These are phyloP conservation scores for Wickerhamomyces subpelliculosus DNA, from an alignment of 805 yeast genomes.

Conservation along the genomic window DNA sequence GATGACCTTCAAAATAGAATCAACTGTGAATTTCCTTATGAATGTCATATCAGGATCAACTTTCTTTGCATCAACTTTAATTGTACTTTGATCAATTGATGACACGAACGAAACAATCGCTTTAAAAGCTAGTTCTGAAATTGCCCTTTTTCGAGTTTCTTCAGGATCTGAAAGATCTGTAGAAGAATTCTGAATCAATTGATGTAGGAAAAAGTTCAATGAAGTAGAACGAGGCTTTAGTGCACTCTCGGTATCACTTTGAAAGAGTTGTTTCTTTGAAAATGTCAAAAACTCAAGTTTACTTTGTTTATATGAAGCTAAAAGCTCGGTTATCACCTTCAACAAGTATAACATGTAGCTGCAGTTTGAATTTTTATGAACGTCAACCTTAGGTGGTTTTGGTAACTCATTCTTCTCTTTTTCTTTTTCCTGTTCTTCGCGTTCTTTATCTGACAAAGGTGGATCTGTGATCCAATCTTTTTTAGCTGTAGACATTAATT, in stretches of 20 bases:
- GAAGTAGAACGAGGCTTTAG: constrained; percentile 72
- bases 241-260: constrained; percentile 21
- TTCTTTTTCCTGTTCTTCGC: constrained; percentile 25
- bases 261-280: constrained; percentile 44
- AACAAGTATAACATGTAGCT: constrained; percentile 63
- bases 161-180: constrained; percentile 30
- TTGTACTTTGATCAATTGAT: constrained; percentile 31
- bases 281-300: constrained; percentile 79
- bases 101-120: constrained; percentile 60
- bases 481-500: constrained; percentile 47
- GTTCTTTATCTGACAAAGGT: constrained; percentile 15
- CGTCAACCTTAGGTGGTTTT: constrained; percentile 22
- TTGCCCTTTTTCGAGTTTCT: constrained; percentile 43
- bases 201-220: constrained; percentile 69
- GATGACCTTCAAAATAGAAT: constrained; percentile 55
- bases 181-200: constrained; percentile 49
- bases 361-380: constrained; percentile 48
- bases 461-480: constrained; percentile 37
- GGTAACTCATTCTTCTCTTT: constrained; percentile 20
- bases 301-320: constrained; percentile 72
- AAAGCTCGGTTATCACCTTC: constrained; percentile 59
- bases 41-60: constrained; percentile 66
- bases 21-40: constrained; percentile 68
- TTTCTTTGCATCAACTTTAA: constrained; percentile 36
- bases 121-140: constrained; percentile 56